Conservation (phyloP, 495 filamentous ascomycete species). For the Cercophora scortea region DNA sequence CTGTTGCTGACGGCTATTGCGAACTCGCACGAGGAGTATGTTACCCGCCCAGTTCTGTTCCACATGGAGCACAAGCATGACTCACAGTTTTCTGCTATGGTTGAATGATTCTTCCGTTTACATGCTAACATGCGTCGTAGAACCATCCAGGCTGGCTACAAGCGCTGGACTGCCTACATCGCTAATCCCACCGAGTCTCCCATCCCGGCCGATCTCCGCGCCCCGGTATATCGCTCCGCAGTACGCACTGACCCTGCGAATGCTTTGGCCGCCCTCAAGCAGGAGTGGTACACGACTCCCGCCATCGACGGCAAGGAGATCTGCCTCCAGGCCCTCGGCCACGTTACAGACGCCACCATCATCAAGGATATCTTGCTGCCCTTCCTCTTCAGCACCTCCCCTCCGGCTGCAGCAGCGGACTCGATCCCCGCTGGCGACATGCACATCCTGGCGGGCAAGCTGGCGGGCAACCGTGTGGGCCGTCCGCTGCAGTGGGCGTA, state of each 20-base stretch:
- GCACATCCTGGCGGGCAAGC: constrained; percentile 64
- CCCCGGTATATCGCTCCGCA: constrained; percentile 71
- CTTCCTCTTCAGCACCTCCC: constrained; percentile 71
- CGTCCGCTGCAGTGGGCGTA: constrained; percentile 74
- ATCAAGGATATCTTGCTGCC: constrained; percentile 66
- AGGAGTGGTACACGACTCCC: constrained; percentile 72
- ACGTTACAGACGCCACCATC: constrained; percentile 59
- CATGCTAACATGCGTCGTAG: constrained; percentile 28
- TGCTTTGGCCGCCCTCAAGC: constrained; percentile 62
- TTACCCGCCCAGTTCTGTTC: constrained; percentile 2
- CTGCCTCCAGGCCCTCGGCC: constrained; percentile 66
- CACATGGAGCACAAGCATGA: too few relatives aligned
- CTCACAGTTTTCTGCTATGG: too few relatives aligned
- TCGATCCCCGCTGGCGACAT: constrained; percentile 60
- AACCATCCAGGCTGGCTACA: constrained; percentile 59
- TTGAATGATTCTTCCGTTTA: background rate
- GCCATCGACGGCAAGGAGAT: constrained; percentile 88
- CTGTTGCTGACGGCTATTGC: constrained; percentile 67
- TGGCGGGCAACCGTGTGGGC: constrained; percentile 63
- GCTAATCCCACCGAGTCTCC: constrained; percentile 56
- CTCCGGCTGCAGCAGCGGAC: constrained; percentile 35
- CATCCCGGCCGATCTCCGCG: constrained; percentile 72
- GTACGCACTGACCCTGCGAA: constrained; percentile 58
- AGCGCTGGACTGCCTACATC: constrained; percentile 67
- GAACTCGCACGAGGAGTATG: constrained; percentile 64